These are phyloP conservation scores for Microcyclosporella mali DNA, from an alignment of 2,329 filamentous ascomycete genomes.

Conservation along the genomic window DNA sequence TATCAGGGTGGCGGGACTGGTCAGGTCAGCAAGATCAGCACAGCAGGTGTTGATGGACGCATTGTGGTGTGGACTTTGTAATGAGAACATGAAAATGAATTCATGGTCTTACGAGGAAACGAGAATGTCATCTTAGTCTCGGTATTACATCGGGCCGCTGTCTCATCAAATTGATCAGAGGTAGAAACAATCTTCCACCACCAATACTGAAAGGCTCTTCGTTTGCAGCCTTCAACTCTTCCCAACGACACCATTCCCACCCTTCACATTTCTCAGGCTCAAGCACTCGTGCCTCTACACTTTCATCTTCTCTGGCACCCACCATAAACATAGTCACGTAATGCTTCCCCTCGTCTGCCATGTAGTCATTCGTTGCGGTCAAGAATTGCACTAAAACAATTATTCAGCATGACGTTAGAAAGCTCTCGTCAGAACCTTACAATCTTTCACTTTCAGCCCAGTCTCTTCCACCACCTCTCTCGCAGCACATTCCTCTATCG, in stretches of 20 bases:
- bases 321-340: conserved; percentile 68
- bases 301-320: conserved; percentile 45
- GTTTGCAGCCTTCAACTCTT: conserved; percentile 35
- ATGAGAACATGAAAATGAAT: not conserved
- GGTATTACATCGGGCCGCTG: conserved; percentile 31
- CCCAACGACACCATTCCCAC: conserved; percentile 51
- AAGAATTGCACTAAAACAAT: conserved; percentile 37
- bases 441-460: conserved; percentile 49
- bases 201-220: conserved; percentile 18
- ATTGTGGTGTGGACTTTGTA: conserved; percentile 45
- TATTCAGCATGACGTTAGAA: too few relatives aligned
- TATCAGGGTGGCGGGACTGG: conserved; percentile 57
- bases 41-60: conserved; percentile 43
- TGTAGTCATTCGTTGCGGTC: conserved; percentile 62
- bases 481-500: conserved; percentile 54
- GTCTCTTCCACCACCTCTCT: conserved; percentile 69
- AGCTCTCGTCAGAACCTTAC: too few relatives aligned
- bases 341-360: conserved; percentile 56
- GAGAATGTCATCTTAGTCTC: not conserved
- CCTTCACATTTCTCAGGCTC: conserved; percentile 51
- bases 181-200: conserved; percentile 38
- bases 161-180: conserved; percentile 41
- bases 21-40: conserved; percentile 69
- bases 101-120: not conserved
- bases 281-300: conserved; percentile 42